Percentiles rank a stretch among this genome's conserved stretches.
Conservation (phyloP, 768 basidiomycete species). For the Porpolomopsis calyptriformis region DNA sequence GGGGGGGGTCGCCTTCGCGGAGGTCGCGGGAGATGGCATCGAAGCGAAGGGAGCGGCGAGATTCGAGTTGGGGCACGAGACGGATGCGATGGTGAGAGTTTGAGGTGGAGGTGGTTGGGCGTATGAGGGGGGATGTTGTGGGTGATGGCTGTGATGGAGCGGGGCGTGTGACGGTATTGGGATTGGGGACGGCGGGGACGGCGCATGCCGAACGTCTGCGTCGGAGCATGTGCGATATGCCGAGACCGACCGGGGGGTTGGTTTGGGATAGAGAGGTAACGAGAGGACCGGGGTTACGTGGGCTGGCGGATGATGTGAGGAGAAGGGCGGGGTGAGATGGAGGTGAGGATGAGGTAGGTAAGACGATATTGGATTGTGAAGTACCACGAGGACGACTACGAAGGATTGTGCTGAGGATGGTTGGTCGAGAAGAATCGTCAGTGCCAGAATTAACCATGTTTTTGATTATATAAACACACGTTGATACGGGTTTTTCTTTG, state of each 20-base stretch:
- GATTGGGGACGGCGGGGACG: conserved; percentile 10
- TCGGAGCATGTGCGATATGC: conserved; percentile 55
- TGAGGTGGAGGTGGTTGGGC: conserved; percentile 10
- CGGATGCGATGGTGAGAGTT: conserved; percentile 58
- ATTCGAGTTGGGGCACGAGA: conserved; percentile 91
- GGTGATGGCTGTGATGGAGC: conserved; percentile 17
- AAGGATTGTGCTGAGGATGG: conserved; percentile 65
- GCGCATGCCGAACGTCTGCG: conserved; percentile 57
- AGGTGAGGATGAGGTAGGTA: conserved; percentile 28
- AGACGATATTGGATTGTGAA: conserved; percentile 48
- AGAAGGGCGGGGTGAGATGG: conserved; percentile 15
- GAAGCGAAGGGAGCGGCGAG: conserved; percentile 78
- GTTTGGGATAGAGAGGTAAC: conserved; percentile 11
- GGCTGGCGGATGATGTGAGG: conserved; percentile 26
- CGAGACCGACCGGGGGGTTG: conserved; percentile 23
- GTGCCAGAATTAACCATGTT: background rate
- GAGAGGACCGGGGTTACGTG: conserved; percentile 22
- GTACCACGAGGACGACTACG: conserved; percentile 59
- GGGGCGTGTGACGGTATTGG: conserved; percentile 6
- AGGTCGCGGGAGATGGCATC: conserved; percentile 88
- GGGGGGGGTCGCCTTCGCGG: conserved; percentile 49
- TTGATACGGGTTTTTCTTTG: background rate
- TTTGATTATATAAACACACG: background rate
- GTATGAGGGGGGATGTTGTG: too few species aligned
- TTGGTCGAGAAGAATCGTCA: conserved; percentile 28